Percentiles rank a stretch among this genome's conserved stretches.
Evolutionary conservation across 305 asterid genomes (phyloP).

Genomic region (Fraxinus paxiana): DNA sequence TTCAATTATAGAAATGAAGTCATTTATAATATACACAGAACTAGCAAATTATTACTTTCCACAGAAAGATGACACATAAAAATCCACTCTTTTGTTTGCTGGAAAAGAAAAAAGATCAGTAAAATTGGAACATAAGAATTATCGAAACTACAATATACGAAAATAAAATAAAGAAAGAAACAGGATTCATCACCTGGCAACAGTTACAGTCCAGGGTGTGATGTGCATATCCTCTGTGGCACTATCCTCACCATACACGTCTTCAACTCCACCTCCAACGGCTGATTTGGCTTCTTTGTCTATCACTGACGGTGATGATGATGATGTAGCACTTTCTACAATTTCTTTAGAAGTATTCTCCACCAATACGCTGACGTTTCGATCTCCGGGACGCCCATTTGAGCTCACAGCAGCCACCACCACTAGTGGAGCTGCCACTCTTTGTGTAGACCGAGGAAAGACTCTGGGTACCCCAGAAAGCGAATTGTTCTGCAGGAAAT

Average conservation of each 20-base stretch:
- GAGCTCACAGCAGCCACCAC: conserved; percentile 35
- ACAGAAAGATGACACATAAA: neutral
- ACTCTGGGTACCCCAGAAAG: conserved; percentile 34
- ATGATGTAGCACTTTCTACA: conserved; percentile 21
- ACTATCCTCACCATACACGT: conserved; percentile 13
- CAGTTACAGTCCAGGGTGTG: conserved; percentile 18
- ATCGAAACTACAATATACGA: conserved; percentile 21
- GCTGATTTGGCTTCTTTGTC: conserved; percentile 34
- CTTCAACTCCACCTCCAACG: conserved; percentile 5
- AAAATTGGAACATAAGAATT: conserved; percentile 28
- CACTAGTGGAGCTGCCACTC: conserved; percentile 33
- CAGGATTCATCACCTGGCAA: conserved; percentile 35
- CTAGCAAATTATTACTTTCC: neutral
- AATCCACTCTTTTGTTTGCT: neutral
- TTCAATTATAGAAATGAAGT: neutral
- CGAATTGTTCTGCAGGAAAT: conserved; percentile 29
- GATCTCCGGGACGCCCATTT: conserved; percentile 37
- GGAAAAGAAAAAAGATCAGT: conserved; percentile 10
- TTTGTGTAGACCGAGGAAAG: conserved; percentile 33
- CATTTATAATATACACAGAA: neutral
- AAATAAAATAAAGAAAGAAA: neutral
- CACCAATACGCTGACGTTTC: conserved; percentile 38
- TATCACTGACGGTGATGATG: conserved; percentile 2
- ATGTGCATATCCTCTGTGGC: conserved; percentile 15
- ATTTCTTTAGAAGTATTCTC: conserved; percentile 35